phyloP scores from a whole-genome alignment of 805 yeast genomes.

The Lachancea fermentati region DNA sequence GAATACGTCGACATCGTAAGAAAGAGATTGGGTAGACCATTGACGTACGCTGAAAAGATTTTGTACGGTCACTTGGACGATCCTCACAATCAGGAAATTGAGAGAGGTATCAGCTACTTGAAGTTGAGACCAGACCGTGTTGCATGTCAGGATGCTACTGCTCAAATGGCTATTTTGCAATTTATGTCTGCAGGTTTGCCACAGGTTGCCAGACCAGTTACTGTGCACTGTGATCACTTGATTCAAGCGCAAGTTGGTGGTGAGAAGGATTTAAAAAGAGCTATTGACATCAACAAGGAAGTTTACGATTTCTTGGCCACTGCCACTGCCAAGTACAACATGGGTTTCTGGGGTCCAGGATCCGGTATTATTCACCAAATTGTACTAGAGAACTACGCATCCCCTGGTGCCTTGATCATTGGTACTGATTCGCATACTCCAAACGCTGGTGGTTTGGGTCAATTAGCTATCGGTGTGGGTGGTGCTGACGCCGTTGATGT shows the following conservation, averaged over 20 bases:
- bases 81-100: conserved; percentile 80
- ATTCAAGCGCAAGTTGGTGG: conserved; percentile 96
- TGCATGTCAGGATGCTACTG: conserved; percentile 98
- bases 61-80: conserved; percentile 92
- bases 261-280: conserved; percentile 74
- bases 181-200: conserved; percentile 94
- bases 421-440: conserved; percentile 99
- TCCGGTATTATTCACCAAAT: conserved; percentile 98
- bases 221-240: conserved; percentile 97
- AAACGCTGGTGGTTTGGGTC: conserved; percentile 97
- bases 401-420: conserved; percentile 93
- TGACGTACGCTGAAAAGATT: conserved; percentile 93
- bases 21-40: conserved; percentile 76
- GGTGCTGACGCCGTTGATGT: conserved; percentile 99
- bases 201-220: conserved; percentile 87
- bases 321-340: conserved; percentile 91
- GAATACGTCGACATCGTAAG: conserved; percentile 84
- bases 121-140: conserved; percentile 96
- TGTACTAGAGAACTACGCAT: conserved; percentile 91
- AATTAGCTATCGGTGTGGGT: conserved; percentile 97
- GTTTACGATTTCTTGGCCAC: conserved; percentile 87
- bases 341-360: conserved; percentile 99
- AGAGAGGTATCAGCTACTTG: conserved; percentile 85
- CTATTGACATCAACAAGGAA: conserved; percentile 86
- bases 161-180: conserved; percentile 96